A percentile compares a stretch with the other conserved stretches of the same genome.
Evolutionary conservation across 2,329 filamentous ascomycete species (phyloP).

Genomic region (Sclerotinia sclerotiorum): DNA sequence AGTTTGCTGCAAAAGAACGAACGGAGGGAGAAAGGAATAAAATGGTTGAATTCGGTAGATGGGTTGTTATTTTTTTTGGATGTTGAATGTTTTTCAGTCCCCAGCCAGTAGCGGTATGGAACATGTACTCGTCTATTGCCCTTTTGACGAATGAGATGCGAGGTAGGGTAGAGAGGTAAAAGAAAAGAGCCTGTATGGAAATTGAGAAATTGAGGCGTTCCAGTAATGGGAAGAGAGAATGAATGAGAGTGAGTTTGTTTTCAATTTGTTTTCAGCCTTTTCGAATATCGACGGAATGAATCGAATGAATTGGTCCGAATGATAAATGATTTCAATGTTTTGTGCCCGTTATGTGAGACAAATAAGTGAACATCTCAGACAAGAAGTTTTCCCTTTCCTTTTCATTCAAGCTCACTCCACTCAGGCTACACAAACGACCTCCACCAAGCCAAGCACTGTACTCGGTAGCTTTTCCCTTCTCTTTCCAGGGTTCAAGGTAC

Average conservation of each 20-base stretch:
- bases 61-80: no score
- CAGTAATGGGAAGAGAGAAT: not conserved
- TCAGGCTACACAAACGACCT: not conserved
- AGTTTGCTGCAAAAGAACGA: slow-evolving; percentile 22
- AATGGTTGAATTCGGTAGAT: not conserved
- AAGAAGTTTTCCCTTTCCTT: not conserved
- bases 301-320: not conserved
- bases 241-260: slow-evolving; percentile 10
- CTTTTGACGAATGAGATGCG: slow-evolving; percentile 6
- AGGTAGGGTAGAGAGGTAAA: not conserved
- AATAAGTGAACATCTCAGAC: slow-evolving; percentile 8
- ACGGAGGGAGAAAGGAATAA: not conserved
- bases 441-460: no score
- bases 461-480: not conserved
- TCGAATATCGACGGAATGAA: not conserved
- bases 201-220: not conserved
- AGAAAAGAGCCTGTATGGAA: not conserved
- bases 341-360: slow-evolving; percentile 16
- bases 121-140: no score
- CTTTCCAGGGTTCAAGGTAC: slow-evolving; percentile 12
- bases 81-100: not conserved
- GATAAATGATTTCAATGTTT: not conserved
- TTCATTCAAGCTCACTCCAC: not conserved
- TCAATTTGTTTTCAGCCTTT: not conserved
- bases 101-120: no score